phyloP scores from a whole-genome alignment of 1,139 yeast genomes.

The Debaryomycetaceae sp. region DNA sequence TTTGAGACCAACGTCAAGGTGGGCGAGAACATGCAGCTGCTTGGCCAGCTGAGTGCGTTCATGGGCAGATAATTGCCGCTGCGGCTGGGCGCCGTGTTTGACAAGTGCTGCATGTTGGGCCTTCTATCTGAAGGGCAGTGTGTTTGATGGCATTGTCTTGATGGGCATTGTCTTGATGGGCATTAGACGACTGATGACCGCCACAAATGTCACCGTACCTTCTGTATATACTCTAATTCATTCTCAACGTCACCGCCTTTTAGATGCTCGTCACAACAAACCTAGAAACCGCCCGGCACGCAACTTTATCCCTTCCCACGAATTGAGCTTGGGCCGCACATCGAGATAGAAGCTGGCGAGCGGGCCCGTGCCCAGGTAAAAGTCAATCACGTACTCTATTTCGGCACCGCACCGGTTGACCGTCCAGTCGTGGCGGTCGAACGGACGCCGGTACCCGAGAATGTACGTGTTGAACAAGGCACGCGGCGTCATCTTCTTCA shows the following conservation, averaged over 20 bases:
- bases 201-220: too few relatives aligned
- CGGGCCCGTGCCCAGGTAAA: constrained; percentile 57
- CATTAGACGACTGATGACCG: too few relatives aligned
- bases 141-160: too few relatives aligned
- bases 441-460: constrained; percentile 65
- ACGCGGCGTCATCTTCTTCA: constrained; percentile 74
- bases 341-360: constrained; percentile 68
- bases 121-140: too few relatives aligned
- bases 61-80: constrained; percentile 32
- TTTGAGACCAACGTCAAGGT: constrained; percentile 94
- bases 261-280: constrained; percentile 1
- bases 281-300: constrained; percentile 55
- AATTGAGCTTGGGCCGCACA: constrained; percentile 82
- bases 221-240: too few relatives aligned
- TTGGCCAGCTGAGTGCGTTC: constrained; percentile 50
- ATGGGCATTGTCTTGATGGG: too few relatives aligned
- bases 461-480: constrained; percentile 63
- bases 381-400: constrained; percentile 88
- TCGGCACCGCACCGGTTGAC: constrained; percentile 78
- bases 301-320: constrained; percentile 68
- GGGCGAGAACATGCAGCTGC: constrained; percentile 79
- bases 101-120: too few relatives aligned
- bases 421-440: constrained; percentile 95
- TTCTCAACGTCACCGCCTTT: too few relatives aligned
- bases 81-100: too few relatives aligned